Evolutionary conservation across 2,329 filamentous ascomycete species (phyloP).

Genomic region (Cephalotrichum gorgonifer): DNA sequence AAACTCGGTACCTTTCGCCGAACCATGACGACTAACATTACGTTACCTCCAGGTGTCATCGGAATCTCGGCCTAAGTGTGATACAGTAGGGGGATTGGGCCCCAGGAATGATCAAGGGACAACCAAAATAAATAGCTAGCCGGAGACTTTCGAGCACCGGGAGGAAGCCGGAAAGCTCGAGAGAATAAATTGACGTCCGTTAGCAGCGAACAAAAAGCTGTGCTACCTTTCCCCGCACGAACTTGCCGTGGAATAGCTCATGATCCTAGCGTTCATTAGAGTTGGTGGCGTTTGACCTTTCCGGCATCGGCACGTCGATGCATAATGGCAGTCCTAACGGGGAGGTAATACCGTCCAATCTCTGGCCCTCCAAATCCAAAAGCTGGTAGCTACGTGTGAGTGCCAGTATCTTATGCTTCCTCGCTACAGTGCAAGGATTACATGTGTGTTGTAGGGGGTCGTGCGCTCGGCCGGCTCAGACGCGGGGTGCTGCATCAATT

Average conservation of each 20-base stretch:
- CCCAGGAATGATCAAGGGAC: not conserved
- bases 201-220: not conserved
- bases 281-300: not conserved
- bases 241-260: not conserved
- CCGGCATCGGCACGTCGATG: too few relatives aligned
- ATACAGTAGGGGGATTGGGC: not conserved
- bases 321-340: too few relatives aligned
- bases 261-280: not conserved
- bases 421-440: too few relatives aligned
- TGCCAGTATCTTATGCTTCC: too few relatives aligned
- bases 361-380: too few relatives aligned
- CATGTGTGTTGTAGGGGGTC: too few relatives aligned
- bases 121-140: not conserved
- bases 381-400: too few relatives aligned
- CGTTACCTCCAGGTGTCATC: slow-evolving; percentile 58
- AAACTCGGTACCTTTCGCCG: too few relatives aligned
- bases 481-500: too few relatives aligned
- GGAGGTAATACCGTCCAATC: too few relatives aligned
- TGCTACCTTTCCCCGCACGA: not conserved
- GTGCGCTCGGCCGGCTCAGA: too few relatives aligned
- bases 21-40: slow-evolving; percentile 7
- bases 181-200: not conserved
- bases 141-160: not conserved
- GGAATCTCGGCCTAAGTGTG: slow-evolving; percentile 64
- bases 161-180: not conserved